phyloP scores from a whole-genome alignment of 345 rosid species.

The Luvunga scandens region DNA sequence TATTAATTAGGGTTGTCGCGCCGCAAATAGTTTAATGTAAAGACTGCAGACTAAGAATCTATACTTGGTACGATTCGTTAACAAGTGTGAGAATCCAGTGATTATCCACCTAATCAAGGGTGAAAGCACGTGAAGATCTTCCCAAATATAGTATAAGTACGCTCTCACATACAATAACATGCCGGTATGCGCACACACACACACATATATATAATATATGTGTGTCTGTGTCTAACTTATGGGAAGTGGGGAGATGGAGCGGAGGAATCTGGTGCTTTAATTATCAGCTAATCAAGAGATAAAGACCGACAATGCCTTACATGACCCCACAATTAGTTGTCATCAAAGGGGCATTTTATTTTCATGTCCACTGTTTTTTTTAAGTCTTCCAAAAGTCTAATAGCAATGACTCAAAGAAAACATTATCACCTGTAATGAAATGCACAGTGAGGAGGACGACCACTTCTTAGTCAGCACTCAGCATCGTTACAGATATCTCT shows the following conservation, averaged over 20 bases:
- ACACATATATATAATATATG: too few relatives aligned
- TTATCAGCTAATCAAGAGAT: slow-evolving; percentile 21
- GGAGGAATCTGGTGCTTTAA: slow-evolving; percentile 21
- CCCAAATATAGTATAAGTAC: not conserved
- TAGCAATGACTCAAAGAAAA: not conserved
- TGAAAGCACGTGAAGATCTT: not conserved
- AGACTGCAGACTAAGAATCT: not conserved
- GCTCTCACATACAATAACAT: not conserved
- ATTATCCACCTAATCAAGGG: not conserved
- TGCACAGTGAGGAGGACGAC: not conserved
- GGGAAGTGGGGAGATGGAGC: not conserved
- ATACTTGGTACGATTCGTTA: not conserved
- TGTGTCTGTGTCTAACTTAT: too few relatives aligned
- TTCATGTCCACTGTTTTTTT: not conserved
- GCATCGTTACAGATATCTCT: not conserved
- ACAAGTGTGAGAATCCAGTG: not conserved
- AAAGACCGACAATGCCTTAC: not conserved
- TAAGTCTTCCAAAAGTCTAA: slow-evolving; percentile 5
- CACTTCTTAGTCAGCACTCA: not conserved
- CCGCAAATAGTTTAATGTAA: not conserved
- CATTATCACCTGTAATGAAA: not conserved
- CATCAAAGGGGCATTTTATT: not conserved
- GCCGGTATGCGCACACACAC: not conserved
- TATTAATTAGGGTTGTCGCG: not conserved
- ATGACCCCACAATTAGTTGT: slow-evolving; percentile 1